Evolutionary conservation across 495 filamentous ascomycete species (phyloP).

Genomic region (Lichenothelia convexa): DNA sequence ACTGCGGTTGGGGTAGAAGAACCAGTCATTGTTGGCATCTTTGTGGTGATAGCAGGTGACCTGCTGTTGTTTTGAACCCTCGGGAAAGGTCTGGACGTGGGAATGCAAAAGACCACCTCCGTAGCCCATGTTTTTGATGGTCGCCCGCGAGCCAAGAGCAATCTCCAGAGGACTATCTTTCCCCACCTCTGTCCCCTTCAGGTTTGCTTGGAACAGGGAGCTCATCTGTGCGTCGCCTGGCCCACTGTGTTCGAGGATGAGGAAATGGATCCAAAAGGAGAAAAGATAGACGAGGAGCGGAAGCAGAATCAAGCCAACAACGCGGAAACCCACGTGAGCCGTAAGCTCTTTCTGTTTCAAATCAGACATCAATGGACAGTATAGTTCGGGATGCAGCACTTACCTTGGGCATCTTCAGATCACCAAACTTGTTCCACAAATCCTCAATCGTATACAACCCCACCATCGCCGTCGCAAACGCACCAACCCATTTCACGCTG

Average conservation of each 20-base stretch:
- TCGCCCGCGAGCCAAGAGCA: constrained; percentile 72
- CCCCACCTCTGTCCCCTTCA: constrained; percentile 81
- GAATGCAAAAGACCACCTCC: constrained; percentile 95
- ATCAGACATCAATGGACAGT: constrained; percentile 11
- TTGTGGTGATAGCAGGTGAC: constrained; percentile 99
- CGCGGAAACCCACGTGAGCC: constrained; percentile 60
- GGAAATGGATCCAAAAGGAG: constrained; percentile 86
- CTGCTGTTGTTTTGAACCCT: constrained; percentile 87
- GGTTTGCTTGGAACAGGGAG: constrained; percentile 93
- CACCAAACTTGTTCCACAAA: constrained; percentile 95
- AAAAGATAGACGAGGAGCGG: constrained; percentile 81
- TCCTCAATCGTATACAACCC: constrained; percentile 94
- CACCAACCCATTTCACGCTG: constrained; percentile 94
- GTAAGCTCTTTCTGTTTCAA: constrained; percentile 46
- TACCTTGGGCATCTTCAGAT: constrained; percentile 74
- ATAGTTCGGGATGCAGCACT: constrained; percentile 10
- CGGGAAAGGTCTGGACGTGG: constrained; percentile 89
- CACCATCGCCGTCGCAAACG: constrained; percentile 87
- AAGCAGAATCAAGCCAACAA: constrained; percentile 73
- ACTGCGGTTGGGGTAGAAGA: constrained; percentile 80
- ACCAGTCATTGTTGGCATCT: constrained; percentile 99
- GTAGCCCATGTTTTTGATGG: constrained; percentile 98
- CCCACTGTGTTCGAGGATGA: constrained; percentile 81
- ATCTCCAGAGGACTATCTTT: constrained; percentile 86
- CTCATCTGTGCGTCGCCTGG: constrained; percentile 98